phyloP scores from a whole-genome alignment of 176 grass and related monocot species.

The Oryza officinalis region DNA sequence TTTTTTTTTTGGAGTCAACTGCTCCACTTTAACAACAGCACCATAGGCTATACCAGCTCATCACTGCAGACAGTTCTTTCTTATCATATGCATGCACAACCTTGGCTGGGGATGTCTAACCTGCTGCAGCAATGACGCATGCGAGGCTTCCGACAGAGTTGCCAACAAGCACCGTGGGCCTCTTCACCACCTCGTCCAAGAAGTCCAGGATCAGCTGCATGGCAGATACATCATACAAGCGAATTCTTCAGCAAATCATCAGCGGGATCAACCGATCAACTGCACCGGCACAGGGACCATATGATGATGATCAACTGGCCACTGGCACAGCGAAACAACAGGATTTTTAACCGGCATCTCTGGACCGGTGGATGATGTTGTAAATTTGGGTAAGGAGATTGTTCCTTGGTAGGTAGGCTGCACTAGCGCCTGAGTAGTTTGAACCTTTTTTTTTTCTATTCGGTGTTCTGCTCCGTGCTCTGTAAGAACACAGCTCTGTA shows the following conservation, averaged over 20 bases:
- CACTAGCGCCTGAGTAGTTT: no score
- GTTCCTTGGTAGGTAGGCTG: no score
- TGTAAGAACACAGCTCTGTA: no score
- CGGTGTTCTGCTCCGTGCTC: no score
- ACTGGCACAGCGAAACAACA: no score
- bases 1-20: not conserved
- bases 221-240: not conserved
- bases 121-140: conserved; percentile 89
- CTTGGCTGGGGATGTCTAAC: conserved; percentile 27
- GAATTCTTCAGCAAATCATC: not conserved
- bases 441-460: no score
- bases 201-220: conserved; percentile 92
- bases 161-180: conserved; percentile 78
- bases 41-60: not conserved
- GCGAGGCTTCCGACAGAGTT: conserved; percentile 95
- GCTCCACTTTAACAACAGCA: not conserved
- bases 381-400: no score
- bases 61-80: not conserved
- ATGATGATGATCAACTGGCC: no score
- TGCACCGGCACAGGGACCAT: not conserved
- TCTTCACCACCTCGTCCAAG: conserved; percentile 82
- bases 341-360: no score
- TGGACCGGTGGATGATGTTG: no score
- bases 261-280: not conserved
- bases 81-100: not conserved